Conservation (phyloP, 257 asterid genomes). For the Nicotiana benthamiana region DNA sequence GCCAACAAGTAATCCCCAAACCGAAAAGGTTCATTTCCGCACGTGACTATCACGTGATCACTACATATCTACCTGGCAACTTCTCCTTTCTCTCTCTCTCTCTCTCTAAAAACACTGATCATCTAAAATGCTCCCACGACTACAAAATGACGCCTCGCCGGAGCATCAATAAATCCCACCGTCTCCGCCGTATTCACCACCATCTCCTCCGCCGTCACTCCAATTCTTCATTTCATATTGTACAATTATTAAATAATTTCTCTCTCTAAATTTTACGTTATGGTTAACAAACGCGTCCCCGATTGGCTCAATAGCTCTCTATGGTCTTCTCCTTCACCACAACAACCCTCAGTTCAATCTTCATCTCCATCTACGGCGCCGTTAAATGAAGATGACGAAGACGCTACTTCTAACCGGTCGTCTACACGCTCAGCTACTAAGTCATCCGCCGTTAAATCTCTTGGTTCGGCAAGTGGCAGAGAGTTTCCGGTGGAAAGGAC, state of each 20-base stretch:
- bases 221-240: background rate
- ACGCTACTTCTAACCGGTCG: background rate
- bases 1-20: no score
- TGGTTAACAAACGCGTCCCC: constrained; percentile 35
- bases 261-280: background rate
- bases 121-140: constrained; percentile 4
- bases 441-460: constrained; percentile 14
- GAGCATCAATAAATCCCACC: background rate
- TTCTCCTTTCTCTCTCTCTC: background rate
- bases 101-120: background rate
- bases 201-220: background rate
- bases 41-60: background rate
- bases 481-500: constrained; percentile 17
- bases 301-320: constrained; percentile 82
- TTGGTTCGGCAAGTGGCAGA: background rate
- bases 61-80: background rate
- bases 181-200: background rate
- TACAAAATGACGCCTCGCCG: constrained; percentile 1
- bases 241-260: background rate
- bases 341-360: background rate
- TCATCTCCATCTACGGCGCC: constrained; percentile 22
- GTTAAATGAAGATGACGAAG: constrained; percentile 6
- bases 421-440: constrained; percentile 9
- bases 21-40: no score
- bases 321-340: constrained; percentile 50